Conservation (phyloP, 2,329 filamentous ascomycete genomes). For the Tolypocladium tropicale region DNA sequence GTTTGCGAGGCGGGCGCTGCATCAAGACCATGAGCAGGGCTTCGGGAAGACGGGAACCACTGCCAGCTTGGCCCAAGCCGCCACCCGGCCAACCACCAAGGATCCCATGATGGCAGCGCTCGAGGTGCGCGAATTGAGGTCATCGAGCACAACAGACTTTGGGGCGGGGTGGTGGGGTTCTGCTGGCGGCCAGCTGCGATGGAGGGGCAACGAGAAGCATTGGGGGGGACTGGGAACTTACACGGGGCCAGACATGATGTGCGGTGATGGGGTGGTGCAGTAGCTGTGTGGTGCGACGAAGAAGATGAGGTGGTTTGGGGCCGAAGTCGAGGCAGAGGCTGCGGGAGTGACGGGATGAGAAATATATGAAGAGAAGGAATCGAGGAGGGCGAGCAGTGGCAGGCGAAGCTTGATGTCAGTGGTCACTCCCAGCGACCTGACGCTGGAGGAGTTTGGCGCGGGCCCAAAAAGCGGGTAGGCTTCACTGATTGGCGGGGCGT, state of each 20-base stretch:
- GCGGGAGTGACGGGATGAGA: slow-evolving; percentile 3
- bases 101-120: slow-evolving; percentile 11
- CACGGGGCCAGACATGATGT: slow-evolving; percentile 56
- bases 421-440: not conserved
- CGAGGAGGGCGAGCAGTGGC: not conserved
- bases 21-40: slow-evolving; percentile 25
- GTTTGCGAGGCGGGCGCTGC: slow-evolving; percentile 65
- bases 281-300: not conserved
- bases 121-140: slow-evolving; percentile 24
- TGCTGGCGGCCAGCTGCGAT: slow-evolving; percentile 3
- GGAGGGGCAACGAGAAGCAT: slow-evolving; percentile 14
- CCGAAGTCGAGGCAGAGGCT: not conserved
- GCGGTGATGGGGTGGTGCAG: not conserved
- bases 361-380: slow-evolving; percentile 2
- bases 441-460: slow-evolving; percentile 8
- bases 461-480: not conserved
- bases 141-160: slow-evolving; percentile 12
- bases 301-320: slow-evolving; percentile 2
- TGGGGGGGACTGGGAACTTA: slow-evolving; percentile 36
- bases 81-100: slow-evolving; percentile 4
- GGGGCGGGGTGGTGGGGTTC: slow-evolving; percentile 31
- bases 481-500: not conserved
- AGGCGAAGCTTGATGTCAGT: slow-evolving; percentile 3
- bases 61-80: not conserved
- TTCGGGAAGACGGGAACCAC: slow-evolving; percentile 1